Evolutionary conservation across 805 yeast species (phyloP).

Genomic region (Metschnikowia colocasiae): DNA sequence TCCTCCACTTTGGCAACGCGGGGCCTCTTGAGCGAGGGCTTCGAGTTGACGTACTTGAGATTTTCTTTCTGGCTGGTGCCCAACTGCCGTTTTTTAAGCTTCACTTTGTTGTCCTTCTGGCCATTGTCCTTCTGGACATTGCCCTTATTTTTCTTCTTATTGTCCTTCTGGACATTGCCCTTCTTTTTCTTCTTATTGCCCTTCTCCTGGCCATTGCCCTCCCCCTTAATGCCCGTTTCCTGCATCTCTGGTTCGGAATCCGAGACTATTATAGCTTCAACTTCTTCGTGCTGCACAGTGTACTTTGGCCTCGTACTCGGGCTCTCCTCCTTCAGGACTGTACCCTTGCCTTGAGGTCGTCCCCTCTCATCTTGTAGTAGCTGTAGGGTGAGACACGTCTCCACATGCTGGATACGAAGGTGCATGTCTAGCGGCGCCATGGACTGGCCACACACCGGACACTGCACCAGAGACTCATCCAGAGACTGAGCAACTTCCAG

Average conservation of each 20-base stretch:
- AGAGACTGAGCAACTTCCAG: slow-evolving; percentile 1
- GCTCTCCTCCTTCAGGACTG: background rate
- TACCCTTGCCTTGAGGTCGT: background rate
- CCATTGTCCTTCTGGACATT: too few species aligned
- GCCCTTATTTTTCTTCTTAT: background rate
- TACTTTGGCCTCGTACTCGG: background rate
- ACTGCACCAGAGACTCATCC: slow-evolving; percentile 18
- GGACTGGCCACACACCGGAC: slow-evolving; percentile 52
- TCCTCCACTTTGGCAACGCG: slow-evolving; percentile 5
- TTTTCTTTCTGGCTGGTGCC: slow-evolving; percentile 12
- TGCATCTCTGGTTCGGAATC: background rate
- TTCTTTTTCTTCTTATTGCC: background rate
- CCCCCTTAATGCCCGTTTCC: too few species aligned
- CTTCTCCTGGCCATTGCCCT: too few species aligned
- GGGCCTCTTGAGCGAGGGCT: slow-evolving; percentile 9
- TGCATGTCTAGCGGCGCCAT: slow-evolving; percentile 38
- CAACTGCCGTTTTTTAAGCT: slow-evolving; percentile 7
- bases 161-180: too few species aligned
- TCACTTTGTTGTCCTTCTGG: too few species aligned
- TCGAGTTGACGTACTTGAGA: slow-evolving; percentile 10
- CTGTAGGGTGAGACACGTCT: slow-evolving; percentile 39
- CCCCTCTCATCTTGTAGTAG: background rate
- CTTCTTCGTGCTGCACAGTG: background rate
- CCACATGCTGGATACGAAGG: slow-evolving; percentile 52
- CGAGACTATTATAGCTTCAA: background rate